Evolutionary conservation across 139 green algal species (phyloP).

Genomic region (Auxenochlorella protothecoides): DNA sequence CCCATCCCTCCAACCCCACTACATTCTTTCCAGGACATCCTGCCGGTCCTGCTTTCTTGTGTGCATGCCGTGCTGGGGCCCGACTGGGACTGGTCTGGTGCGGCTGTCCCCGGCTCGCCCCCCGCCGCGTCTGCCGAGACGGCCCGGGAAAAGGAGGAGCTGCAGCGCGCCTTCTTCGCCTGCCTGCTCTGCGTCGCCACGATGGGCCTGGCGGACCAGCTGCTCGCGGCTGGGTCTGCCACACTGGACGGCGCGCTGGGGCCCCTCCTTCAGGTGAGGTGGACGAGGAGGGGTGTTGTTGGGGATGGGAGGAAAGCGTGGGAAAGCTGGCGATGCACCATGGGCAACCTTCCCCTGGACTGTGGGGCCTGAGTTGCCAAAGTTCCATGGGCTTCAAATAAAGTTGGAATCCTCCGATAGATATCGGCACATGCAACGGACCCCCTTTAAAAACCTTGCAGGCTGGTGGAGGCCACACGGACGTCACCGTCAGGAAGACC

Average conservation of each 20-base stretch:
- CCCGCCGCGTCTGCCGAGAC: background rate
- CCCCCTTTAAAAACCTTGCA: background rate
- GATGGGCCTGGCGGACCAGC: slow-evolving; percentile 12
- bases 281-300: slow-evolving; percentile 8
- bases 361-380: background rate
- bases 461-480: background rate
- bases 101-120: slow-evolving; percentile 1
- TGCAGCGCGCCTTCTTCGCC: slow-evolving; percentile 67
- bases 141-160: slow-evolving; percentile 20
- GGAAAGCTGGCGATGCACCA: too few relatives aligned
- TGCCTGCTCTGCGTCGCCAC: slow-evolving; percentile 43
- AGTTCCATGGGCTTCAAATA: too few relatives aligned
- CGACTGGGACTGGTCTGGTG: slow-evolving; percentile 74
- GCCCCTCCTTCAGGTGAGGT: slow-evolving; percentile 31
- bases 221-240: slow-evolving; percentile 13
- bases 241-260: slow-evolving; percentile 33
- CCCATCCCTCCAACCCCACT: background rate
- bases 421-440: too few relatives aligned
- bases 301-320: too few relatives aligned
- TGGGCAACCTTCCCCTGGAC: slow-evolving; percentile 8
- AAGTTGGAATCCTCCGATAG: too few relatives aligned
- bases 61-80: slow-evolving; percentile 44
- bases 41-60: slow-evolving; percentile 37
- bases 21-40: slow-evolving; percentile 17
- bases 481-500: slow-evolving; percentile 20